Evolutionary conservation across 2,329 filamentous ascomycete genomes (phyloP).

Genomic region (Paraphoma sp.): DNA sequence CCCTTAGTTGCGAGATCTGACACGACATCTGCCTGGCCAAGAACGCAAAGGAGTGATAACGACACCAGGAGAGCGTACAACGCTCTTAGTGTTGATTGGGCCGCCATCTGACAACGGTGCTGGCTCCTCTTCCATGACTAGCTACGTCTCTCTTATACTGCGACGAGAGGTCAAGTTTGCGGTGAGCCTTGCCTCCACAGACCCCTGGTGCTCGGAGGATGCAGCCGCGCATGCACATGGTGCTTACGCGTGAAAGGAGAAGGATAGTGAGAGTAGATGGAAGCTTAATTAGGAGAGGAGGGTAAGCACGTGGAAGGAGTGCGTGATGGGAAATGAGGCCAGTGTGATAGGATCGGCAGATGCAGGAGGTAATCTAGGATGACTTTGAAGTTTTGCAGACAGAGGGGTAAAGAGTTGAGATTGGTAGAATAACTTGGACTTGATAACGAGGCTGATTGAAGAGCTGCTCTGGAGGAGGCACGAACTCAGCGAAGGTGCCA

Average conservation of each 20-base stretch:
- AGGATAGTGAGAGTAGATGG: slow-evolving; percentile 24
- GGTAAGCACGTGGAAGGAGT: slow-evolving; percentile 14
- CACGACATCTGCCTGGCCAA: slow-evolving; percentile 36
- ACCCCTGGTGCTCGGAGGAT: slow-evolving; percentile 12
- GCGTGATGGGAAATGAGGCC: slow-evolving; percentile 15
- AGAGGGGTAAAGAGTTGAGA: slow-evolving; percentile 22
- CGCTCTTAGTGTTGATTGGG: slow-evolving; percentile 16
- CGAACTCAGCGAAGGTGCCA: too few relatives aligned
- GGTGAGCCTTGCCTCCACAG: neutral
- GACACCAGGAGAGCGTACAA: slow-evolving; percentile 30
- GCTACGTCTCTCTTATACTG: slow-evolving; percentile 24
- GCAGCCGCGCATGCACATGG: slow-evolving; percentile 14
- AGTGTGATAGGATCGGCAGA: slow-evolving; percentile 29
- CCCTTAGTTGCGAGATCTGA: slow-evolving; percentile 35
- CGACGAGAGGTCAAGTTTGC: slow-evolving; percentile 3
- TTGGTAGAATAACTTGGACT: neutral
- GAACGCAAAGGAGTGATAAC: slow-evolving; percentile 22
- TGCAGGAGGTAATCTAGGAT: slow-evolving; percentile 19
- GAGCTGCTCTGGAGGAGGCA: too few relatives aligned
- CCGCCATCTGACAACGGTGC: slow-evolving; percentile 19
- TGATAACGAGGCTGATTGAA: neutral
- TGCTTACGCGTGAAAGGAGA: slow-evolving; percentile 8
- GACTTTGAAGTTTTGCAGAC: slow-evolving; percentile 10
- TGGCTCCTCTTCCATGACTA: neutral
- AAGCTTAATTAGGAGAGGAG: slow-evolving; percentile 24